Percentiles rank a stretch among this genome's conserved stretches.
phyloP scores from a whole-genome alignment of 257 asterid species.

The Ehretia macrophylla region DNA sequence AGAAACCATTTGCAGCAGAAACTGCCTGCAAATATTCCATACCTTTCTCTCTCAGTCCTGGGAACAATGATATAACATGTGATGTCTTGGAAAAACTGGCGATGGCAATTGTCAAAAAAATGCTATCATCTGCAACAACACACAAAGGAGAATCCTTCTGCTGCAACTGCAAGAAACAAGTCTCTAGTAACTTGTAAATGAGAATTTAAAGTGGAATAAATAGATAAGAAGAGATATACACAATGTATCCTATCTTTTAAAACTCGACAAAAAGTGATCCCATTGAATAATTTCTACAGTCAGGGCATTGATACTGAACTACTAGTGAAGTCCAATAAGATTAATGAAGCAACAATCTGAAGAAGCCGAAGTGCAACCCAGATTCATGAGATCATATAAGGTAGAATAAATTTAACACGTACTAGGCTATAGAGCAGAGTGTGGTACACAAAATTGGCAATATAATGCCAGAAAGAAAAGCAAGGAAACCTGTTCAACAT shows the following conservation, averaged over 20 bases:
- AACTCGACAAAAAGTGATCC: background rate
- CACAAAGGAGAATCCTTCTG: slow-evolving; percentile 56
- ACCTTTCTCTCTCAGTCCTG: slow-evolving; percentile 72
- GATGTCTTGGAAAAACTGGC: slow-evolving; percentile 57
- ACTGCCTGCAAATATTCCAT: slow-evolving; percentile 51
- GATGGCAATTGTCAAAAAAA: slow-evolving; percentile 58
- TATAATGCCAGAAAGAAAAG: too few species aligned
- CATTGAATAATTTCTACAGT: background rate
- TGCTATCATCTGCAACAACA: slow-evolving; percentile 82
- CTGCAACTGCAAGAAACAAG: slow-evolving; percentile 47
- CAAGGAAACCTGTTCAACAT: too few species aligned
- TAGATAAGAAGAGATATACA: too few species aligned
- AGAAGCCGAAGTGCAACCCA: too few species aligned
- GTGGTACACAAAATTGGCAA: background rate
- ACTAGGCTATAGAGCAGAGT: background rate
- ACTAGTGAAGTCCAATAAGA: too few species aligned
- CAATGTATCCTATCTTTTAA: background rate
- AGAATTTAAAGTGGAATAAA: slow-evolving; percentile 7
- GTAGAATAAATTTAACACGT: too few species aligned
- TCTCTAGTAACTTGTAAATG: slow-evolving; percentile 5
- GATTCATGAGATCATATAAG: too few species aligned
- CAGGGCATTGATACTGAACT: background rate
- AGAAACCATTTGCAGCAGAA: slow-evolving; percentile 58
- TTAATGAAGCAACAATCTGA: too few species aligned
- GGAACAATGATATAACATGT: slow-evolving; percentile 69